Evolutionary conservation across 202 grass and related monocot species (phyloP), one percentile per base, ranked within the genome.

Genomic region (Eragrostis tef): DNA sequence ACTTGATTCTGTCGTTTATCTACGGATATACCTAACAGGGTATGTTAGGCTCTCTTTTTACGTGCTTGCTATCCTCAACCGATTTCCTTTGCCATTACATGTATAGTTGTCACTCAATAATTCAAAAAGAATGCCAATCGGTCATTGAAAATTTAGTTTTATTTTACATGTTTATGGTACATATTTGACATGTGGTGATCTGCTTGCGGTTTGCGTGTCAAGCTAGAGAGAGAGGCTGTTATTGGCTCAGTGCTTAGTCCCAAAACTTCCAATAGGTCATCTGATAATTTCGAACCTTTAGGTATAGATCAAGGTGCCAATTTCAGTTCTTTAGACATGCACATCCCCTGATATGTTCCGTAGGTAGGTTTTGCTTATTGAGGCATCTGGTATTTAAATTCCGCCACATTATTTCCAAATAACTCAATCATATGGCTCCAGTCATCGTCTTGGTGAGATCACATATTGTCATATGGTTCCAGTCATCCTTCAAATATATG

Each of bases 1-100:
- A 17, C 92, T 98, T 64, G 96, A 98, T 88, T 98, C 92, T 5
- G 96, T 86, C 67, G 89, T 95, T 70, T 98, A 88, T 86, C 77
- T 98, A 47, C 87, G 96, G 78, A 95, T 98, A 86, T 98, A 98
- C 80, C 82, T 93, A 61, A 91, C 85, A 54, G 95, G 95, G 95
- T 98, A 85, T 24, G 70, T 48, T 70, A 36, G 27, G 8, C 36
- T 43, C 47, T 24, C 58, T 64, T 42, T 61, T 42, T 54, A 24
- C 50, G 24, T 57, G 5, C 65, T 83, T 21, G 24, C 71, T 43
- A 20, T 81, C 31, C 64, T 65, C 15, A 77, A 34, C 25, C 61
- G 47, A 50, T 58, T 58, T n/a, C 9, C 43, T 59, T 31, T 29
- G 72, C 34, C 36, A 31, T 75, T 69, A 36, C 42, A 39, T 42